Evolutionary conservation across 2,329 filamentous ascomycete genomes (phyloP), one percentile per base, ranked within the genome.

Genomic region (Fusarium staphyleae): DNA sequence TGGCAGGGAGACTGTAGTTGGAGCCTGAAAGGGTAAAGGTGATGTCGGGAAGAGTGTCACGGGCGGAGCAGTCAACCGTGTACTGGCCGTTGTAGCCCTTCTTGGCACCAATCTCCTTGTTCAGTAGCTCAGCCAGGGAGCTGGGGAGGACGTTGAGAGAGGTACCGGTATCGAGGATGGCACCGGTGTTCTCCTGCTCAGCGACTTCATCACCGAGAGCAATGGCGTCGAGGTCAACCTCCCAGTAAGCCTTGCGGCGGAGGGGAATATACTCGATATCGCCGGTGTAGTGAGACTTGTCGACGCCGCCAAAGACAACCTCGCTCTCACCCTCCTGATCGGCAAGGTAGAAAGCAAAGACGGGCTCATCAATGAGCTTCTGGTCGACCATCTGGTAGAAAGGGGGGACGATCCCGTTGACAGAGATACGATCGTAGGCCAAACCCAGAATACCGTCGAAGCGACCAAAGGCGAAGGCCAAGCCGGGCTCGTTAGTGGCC

Each of bases 171-270:
- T 99, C 95, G 57, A 99, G 90, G 64, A 99, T 97, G 69, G 92
- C 91, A 78, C 95, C 96, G 53, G 92, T 97, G 82, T 91, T 86
- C 63, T 98, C 93, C 62, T 98, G 87, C 75, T 96, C 89, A 57
- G 93, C 93, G 64, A 86, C 87, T 71, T 90, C 85, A 46, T 93
- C 84, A 68, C 95, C 96, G 62, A 97, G 91, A 49, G 89, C 87
- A 78, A 99, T 95, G 62, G 91, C 83, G 70, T 98, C 88, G 57
- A 99, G 87, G 70, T 98, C 93, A 49, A 99, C 93, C 84, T 99
- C 95, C 95, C 95, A 99, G 85, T 99, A 99, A 42, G 95, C 95
- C 88, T 98, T 98, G 74, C 95, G 91, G 76, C 95, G 91, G 67
- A 99, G 86, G 48, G 95, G 95, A 66, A 99, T 91, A 76, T 92